Conservation (phyloP, 2,329 filamentous ascomycete genomes). For the Diaporthe sp. region DNA sequence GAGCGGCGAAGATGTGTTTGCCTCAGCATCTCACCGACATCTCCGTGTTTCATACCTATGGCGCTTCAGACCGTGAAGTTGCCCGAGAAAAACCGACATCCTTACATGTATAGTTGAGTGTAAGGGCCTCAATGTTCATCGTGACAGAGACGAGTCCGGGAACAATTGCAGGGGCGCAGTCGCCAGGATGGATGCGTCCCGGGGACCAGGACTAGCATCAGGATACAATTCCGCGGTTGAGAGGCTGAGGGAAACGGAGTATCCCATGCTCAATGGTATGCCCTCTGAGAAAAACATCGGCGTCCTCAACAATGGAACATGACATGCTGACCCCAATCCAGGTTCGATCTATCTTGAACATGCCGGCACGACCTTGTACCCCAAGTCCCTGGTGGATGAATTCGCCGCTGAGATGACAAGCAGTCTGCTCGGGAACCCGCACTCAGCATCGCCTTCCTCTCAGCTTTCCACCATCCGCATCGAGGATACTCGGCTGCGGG, state of each 20-base stretch:
- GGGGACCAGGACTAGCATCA: conserved; percentile 41
- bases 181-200: conserved; percentile 35
- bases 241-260: conserved; percentile 70
- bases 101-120: background rate
- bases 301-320: background rate
- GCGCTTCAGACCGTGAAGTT: background rate
- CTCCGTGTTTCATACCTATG: background rate
- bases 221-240: conserved; percentile 74
- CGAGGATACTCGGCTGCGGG: conserved; percentile 79
- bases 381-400: conserved; percentile 83
- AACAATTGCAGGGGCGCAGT: conserved; percentile 24
- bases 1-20: background rate
- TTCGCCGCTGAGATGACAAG: conserved; percentile 85
- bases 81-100: background rate
- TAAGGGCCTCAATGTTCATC: conserved; percentile 19
- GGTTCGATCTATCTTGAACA: conserved; percentile 90
- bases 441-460: conserved; percentile 87
- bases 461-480: conserved; percentile 81
- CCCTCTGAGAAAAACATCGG: background rate
- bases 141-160: background rate
- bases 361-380: conserved; percentile 89
- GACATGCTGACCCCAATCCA: conserved; percentile 52
- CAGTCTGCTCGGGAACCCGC: conserved; percentile 90
- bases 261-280: conserved; percentile 78
- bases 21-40: background rate